A percentile compares a stretch with the other conserved stretches of the same genome.
Evolutionary conservation across 2,329 filamentous ascomycete genomes (phyloP).

Genomic region (Hawksworthiomyces lignivorus): DNA sequence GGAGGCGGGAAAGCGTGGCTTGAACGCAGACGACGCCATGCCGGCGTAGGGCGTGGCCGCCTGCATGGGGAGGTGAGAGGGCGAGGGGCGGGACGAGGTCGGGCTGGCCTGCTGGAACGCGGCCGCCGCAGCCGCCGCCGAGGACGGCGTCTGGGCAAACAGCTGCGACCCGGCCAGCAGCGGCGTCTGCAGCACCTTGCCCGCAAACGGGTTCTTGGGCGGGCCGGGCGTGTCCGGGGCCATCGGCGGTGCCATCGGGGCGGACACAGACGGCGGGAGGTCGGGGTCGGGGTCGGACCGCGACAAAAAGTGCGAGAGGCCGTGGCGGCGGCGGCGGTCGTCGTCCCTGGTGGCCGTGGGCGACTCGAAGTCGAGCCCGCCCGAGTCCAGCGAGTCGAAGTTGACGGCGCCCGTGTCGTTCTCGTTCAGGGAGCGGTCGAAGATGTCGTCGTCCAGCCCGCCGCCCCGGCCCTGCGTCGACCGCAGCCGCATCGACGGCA

Average conservation of each 20-base stretch:
- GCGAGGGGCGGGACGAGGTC: conserved; percentile 51
- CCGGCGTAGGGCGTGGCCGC: conserved; percentile 34
- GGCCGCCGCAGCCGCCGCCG: conserved; percentile 36
- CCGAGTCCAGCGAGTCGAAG: conserved; percentile 31
- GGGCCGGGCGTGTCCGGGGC: conserved; percentile 42
- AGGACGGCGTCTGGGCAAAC: conserved; percentile 47
- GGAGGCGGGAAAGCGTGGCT: conserved; percentile 28
- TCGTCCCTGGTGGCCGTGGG: conserved; percentile 1
- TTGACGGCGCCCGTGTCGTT: conserved; percentile 45
- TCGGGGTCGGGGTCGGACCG: conserved; percentile 6
- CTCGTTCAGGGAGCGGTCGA: conserved; percentile 26
- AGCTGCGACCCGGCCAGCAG: conserved; percentile 40
- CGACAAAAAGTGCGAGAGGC: conserved; percentile 8
- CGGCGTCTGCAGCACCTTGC: conserved; percentile 24
- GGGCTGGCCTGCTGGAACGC: conserved; percentile 42
- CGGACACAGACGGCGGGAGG: neutral
- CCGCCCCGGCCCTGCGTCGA: conserved; percentile 5
- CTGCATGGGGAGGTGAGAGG: conserved; percentile 34
- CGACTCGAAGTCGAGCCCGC: conserved; percentile 30
- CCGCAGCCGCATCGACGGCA: conserved; percentile 10
- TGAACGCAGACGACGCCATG: conserved; percentile 38
- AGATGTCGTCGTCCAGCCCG: conserved; percentile 18
- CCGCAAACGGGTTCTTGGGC: conserved; percentile 41
- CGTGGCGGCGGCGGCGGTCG: neutral
- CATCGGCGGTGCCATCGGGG: neutral